Conservation (phyloP, 306 rosid species). For the Sechiopsis laciniata region DNA sequence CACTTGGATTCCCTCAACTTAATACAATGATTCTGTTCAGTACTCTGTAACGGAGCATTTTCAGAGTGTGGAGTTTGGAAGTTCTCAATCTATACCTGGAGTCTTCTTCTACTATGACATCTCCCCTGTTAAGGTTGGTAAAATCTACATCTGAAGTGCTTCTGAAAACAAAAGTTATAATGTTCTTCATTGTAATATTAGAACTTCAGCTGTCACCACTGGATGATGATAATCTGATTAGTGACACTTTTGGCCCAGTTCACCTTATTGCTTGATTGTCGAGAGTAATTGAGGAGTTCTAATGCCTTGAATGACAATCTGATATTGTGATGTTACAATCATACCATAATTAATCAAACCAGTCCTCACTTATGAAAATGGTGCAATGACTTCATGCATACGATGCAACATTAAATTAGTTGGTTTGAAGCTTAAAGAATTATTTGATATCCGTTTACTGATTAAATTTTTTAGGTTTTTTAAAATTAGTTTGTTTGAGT, state of each 20-base stretch:
- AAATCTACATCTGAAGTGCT: not conserved
- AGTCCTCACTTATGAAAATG: not conserved
- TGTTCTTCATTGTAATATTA: not conserved
- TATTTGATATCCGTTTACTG: too few species aligned
- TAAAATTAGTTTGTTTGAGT: too few species aligned
- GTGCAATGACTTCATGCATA: not conserved
- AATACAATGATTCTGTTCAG: constrained; percentile 39
- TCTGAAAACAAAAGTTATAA: not conserved
- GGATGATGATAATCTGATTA: constrained; percentile 8
- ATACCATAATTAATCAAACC: not conserved
- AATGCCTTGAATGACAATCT: not conserved
- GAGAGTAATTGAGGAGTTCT: not conserved
- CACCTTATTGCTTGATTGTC: not conserved
- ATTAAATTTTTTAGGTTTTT: too few species aligned
- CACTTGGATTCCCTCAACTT: constrained; percentile 21
- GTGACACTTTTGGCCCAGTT: not conserved
- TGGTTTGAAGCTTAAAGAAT: not conserved
- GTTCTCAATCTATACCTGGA: constrained; percentile 46
- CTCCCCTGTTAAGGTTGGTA: constrained; percentile 78
- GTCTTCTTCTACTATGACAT: constrained; percentile 75
- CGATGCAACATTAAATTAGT: not conserved
- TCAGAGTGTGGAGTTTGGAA: constrained; percentile 54
- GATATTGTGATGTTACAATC: not conserved
- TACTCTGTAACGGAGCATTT: constrained; percentile 92
- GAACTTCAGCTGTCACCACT: constrained; percentile 4